Evolutionary conservation across 2,329 filamentous ascomycete genomes (phyloP).

Genomic region (Colletotrichum aenigma): DNA sequence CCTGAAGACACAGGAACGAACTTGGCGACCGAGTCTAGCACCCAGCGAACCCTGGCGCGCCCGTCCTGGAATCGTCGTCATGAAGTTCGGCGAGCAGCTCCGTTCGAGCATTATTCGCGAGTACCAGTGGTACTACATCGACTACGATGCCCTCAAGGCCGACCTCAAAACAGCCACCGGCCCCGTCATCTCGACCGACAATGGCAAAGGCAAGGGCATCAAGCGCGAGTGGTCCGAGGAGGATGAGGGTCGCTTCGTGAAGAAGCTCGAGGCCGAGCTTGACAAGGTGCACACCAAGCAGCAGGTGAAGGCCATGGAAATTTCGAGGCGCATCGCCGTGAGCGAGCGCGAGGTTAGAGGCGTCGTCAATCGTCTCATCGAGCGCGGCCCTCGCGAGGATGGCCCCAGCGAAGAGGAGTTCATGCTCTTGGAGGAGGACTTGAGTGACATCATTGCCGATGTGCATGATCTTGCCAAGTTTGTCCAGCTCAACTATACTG

Average conservation of each 20-base stretch:
- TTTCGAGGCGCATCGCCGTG: slow-evolving; percentile 84
- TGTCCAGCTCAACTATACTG: slow-evolving; percentile 97
- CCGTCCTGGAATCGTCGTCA: slow-evolving; percentile 60
- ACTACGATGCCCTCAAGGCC: slow-evolving; percentile 91
- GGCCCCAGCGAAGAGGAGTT: slow-evolving; percentile 89
- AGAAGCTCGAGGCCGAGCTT: slow-evolving; percentile 85
- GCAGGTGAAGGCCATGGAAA: slow-evolving; percentile 96
- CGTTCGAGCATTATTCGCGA: slow-evolving; percentile 95
- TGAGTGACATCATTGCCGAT: slow-evolving; percentile 98
- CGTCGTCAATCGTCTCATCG: slow-evolving; percentile 77
- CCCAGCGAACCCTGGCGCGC: slow-evolving; percentile 34
- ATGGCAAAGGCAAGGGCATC: slow-evolving; percentile 30
- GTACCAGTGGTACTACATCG: slow-evolving; percentile 98
- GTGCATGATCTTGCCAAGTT: slow-evolving; percentile 98
- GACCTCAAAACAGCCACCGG: slow-evolving; percentile 79
- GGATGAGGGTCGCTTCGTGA: slow-evolving; percentile 88
- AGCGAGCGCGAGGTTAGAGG: slow-evolving; percentile 90
- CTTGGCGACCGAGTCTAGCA: slow-evolving; percentile 41
- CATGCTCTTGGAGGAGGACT: slow-evolving; percentile 87
- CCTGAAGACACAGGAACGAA: slow-evolving; percentile 45
- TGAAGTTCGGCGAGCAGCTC: slow-evolving; percentile 96
- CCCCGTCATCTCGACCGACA: slow-evolving; percentile 26
- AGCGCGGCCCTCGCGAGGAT: slow-evolving; percentile 60
- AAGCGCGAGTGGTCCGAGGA: slow-evolving; percentile 82
- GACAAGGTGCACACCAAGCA: slow-evolving; percentile 99